Evolutionary conservation across 352 stramenopile species (phyloP), one percentile per base, ranked within the genome.

Genomic region (Phytophthora sp.): DNA sequence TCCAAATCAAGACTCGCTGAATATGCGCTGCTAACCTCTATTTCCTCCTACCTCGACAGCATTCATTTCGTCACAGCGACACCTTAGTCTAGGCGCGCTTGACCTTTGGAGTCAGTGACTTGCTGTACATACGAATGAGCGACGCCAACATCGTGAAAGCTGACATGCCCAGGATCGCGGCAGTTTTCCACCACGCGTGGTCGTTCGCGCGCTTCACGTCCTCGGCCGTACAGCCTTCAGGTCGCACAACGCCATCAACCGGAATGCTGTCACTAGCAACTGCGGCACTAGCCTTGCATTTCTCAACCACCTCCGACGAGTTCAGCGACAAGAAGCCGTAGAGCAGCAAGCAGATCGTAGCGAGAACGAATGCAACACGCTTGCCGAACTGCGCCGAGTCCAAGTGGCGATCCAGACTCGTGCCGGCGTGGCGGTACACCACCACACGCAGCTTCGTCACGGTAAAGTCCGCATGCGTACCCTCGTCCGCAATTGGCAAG

Each of bases 311-410:
- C 21, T 88, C 75, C 5, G 81, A 79, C 12, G 72, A 61, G 34
- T 70, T 79, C 46, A 87, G 74, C 46, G 69, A 70, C 42, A 94
- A 75, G 54, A 89, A 88, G 13, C 45, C 69, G 49, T 87, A 88
- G 5, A 91, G 51, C 1, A 90, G 52, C 30, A 89, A 63, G 43
- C 76, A 87, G 26, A 94, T 82, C 55, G 68, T 70, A 31, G 79
- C 81, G 26, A 91, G 28, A 39, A 90, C 64, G 52, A 92, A 74
- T 13, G 73, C 62, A 0, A 81, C 63, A 26, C 81, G 79, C 66
- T 91, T 88, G 52, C 52, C 76, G 28, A 91, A 78, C 28, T 79
- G 77, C 56, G 73, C 71, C 53, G 87, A 74, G 50, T 92, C 85
- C 38, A 91, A 58, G 7, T 74, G 55, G 20, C 74, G 72, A 46